Base-by-base conservation (phyloP, 768 basidiomycete species). In the Trametes gibbosa region DNA sequence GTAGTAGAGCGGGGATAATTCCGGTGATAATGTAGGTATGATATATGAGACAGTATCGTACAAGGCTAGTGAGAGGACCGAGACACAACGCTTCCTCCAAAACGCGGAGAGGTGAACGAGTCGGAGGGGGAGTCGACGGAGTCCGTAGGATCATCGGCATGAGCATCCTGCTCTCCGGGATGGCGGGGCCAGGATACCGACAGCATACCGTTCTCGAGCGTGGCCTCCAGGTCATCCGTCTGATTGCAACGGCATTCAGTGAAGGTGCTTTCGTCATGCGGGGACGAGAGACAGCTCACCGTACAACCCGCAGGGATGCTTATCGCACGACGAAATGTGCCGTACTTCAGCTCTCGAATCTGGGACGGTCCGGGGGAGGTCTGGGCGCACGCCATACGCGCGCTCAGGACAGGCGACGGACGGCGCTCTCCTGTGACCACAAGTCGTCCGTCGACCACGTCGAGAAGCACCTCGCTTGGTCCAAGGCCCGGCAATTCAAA, bases 301-400 rank as follows among this genome's bases (percentile, higher is more conserved):
- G 40, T 76, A 66, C 19, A 73, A 70, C 76, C 75, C 19, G 67
- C 64, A 23, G 77, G 76, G 47, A 78, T 66, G 21, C 64, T 57
- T 25, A 78, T 65, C 4, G 64, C 67, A 51, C 77, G 75, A 50
- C 69, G 68, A 45, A 77, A 78, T 35, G 61, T 62, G 46, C 77
- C 77, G 39, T 75, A 78, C 58, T 74, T 75, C 48, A 78, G 72
- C 65, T 78, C 77, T 50, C 70, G 71, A 58, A 71, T 58, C 21
- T 62, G 69, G 52, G 66, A 73, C 3, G 35, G 8, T 35, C 49
- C 43, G 13, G 59, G 40, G 27, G 46, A 45, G 45, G 23, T 1
- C 17, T 37, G 25, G 32, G 19, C 17, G 46, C 39, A 27, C 48
- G 57, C 50, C 27, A 35, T 0, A 23, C 39, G 41, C n/a, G 19